A percentile compares a stretch with the other conserved stretches of the same genome.
These are phyloP conservation scores for Quercus rubra DNA, from an alignment of 306 rosid species.

Conservation along the genomic window DNA sequence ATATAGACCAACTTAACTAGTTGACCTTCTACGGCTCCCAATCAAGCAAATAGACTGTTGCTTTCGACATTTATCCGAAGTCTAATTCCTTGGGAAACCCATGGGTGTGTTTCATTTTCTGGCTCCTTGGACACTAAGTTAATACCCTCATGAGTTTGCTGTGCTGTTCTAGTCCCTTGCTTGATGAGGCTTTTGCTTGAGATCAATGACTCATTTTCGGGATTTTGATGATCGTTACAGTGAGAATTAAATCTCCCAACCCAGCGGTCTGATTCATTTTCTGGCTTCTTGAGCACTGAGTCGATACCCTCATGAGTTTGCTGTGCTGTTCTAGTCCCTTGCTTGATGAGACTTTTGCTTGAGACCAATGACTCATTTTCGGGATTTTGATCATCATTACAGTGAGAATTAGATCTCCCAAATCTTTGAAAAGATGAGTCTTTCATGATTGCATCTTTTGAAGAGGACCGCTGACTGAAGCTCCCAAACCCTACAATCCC, in stretches of 20 bases:
- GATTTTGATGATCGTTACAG: slow-evolving; percentile 17
- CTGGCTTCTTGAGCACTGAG: background rate
- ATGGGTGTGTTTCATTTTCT: slow-evolving; percentile 8
- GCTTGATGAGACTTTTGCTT: background rate
- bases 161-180: background rate
- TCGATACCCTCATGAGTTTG: background rate
- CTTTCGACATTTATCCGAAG: background rate
- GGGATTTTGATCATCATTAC: slow-evolving; percentile 16
- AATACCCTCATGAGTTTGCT: background rate
- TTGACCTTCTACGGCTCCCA: background rate
- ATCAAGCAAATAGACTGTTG: background rate
- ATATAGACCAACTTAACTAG: background rate
- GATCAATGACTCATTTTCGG: background rate
- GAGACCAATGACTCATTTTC: background rate
- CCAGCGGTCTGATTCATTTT: slow-evolving; percentile 6
- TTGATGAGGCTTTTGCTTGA: background rate
- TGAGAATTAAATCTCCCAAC: slow-evolving; percentile 35
- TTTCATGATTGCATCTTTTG: slow-evolving; percentile 20
- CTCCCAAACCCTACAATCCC: slow-evolving; percentile 80
- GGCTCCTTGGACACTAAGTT: background rate
- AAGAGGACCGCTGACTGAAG: slow-evolving; percentile 33
- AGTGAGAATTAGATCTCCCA: slow-evolving; percentile 39
- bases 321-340: background rate
- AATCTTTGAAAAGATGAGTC: slow-evolving; percentile 19
- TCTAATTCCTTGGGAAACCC: slow-evolving; percentile 19